A percentile compares a stretch with the other conserved stretches of the same genome.
phyloP scores from a whole-genome alignment of 768 basidiomycete species.

The Trametes meyenii region DNA sequence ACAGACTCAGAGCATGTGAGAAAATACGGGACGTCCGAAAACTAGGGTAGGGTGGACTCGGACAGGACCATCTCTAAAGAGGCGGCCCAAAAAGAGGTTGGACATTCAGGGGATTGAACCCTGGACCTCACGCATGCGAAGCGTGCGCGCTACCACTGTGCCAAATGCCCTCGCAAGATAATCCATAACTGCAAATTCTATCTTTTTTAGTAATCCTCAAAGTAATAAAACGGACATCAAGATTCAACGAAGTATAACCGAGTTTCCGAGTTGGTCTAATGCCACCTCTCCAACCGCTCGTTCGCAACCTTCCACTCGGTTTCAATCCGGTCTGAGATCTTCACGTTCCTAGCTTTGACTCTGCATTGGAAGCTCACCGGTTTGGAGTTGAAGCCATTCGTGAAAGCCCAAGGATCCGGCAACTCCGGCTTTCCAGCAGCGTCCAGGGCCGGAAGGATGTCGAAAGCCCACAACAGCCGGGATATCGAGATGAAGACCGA shows the following conservation, averaged over 20 bases:
- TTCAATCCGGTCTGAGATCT: constrained; percentile 2
- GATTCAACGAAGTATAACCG: neutral
- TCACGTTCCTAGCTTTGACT: constrained; percentile 10
- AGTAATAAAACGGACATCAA: too few relatives aligned
- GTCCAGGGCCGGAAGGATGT: constrained; percentile 23
- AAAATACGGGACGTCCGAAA: too few relatives aligned
- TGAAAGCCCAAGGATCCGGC: constrained; percentile 23
- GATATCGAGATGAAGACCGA: constrained; percentile 29
- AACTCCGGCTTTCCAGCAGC: constrained; percentile 29
- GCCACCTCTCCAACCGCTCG: constrained; percentile 18
- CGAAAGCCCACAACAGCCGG: constrained; percentile 28
- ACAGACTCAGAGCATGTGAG: too few relatives aligned
- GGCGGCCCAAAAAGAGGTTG: constrained; percentile 21
- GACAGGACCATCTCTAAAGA: too few relatives aligned
- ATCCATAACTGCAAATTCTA: too few relatives aligned
- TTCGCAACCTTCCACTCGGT: constrained; percentile 16
- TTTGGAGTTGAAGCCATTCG: constrained; percentile 25
- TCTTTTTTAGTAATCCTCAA: too few relatives aligned
- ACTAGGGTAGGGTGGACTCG: too few relatives aligned
- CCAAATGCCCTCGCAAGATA: constrained; percentile 33
- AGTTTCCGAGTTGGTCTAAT: neutral
- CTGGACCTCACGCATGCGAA: constrained; percentile 40
- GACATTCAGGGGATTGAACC: constrained; percentile 37
- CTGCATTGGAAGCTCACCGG: constrained; percentile 21
- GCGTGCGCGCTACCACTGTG: constrained; percentile 42